phyloP scores from a whole-genome alignment of 495 filamentous ascomycete genomes.

The Aspergillus bertholletiae region DNA sequence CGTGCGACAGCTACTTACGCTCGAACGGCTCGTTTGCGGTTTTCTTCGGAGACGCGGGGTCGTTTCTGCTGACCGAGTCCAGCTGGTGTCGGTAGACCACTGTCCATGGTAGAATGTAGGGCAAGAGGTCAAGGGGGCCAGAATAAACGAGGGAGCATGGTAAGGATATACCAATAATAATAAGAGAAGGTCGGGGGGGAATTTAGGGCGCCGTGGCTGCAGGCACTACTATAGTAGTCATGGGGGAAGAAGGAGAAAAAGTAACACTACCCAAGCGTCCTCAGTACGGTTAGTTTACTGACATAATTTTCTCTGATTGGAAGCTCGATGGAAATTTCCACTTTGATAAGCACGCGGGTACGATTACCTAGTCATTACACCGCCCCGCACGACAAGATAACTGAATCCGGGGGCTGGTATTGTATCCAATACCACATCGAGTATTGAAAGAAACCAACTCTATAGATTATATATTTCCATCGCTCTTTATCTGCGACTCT shows the following conservation, averaged over 20 bases:
- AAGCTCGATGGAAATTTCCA: not conserved
- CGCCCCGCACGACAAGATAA: not conserved
- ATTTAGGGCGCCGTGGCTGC: not conserved
- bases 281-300: too few relatives aligned
- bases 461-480: not conserved
- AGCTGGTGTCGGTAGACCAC: constrained; percentile 25
- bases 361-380: not conserved
- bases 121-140: constrained; percentile 18
- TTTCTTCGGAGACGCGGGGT: constrained; percentile 46
- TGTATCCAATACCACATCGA: not conserved
- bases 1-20: constrained; percentile 30
- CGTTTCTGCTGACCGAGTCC: constrained; percentile 37
- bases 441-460: not conserved
- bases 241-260: not conserved
- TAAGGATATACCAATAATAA: constrained; percentile 5
- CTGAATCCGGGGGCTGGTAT: not conserved
- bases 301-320: not conserved
- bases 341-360: not conserved
- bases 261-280: too few relatives aligned
- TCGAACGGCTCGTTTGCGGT: constrained; percentile 47
- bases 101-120: constrained; percentile 19
- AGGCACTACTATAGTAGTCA: not conserved
- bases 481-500: too few relatives aligned
- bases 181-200: not conserved
- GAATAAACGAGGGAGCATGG: constrained; percentile 12